phyloP scores from a whole-genome alignment of 1,284 basidiomycete species.

The Ustilago esculenta region DNA sequence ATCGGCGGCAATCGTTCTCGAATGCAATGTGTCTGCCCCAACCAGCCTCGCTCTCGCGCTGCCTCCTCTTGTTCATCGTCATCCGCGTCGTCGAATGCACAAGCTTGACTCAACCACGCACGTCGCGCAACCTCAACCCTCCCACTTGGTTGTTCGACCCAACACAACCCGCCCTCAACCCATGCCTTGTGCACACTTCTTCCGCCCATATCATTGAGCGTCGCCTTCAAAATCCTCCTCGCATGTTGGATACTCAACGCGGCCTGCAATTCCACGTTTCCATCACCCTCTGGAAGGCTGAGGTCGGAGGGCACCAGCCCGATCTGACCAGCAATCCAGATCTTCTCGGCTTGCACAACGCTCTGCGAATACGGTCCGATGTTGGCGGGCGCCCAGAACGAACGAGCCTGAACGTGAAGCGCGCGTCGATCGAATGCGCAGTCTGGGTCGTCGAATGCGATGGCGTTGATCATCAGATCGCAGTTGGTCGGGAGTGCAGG shows the following conservation, averaged over 20 bases:
- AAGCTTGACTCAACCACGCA: conserved; percentile 14
- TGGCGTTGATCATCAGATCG: conserved; percentile 21
- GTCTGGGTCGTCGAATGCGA: conserved; percentile 20
- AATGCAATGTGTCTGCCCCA: conserved; percentile 9
- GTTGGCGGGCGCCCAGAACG: conserved; percentile 99
- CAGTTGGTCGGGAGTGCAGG: conserved; percentile 10
- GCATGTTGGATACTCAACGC: conserved; percentile 85
- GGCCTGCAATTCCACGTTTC: conserved; percentile 73
- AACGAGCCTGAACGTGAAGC: conserved; percentile 91
- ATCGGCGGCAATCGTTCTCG: conserved; percentile 33
- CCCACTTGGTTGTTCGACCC: conserved; percentile 45
- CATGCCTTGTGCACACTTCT: conserved; percentile 28
- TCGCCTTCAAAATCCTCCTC: conserved; percentile 72
- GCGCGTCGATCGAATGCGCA: conserved; percentile 64
- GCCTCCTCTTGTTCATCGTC: conserved; percentile 13
- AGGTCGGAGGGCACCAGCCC: conserved; percentile 83
- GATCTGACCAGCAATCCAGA: conserved; percentile 94
- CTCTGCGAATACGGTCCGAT: conserved; percentile 98
- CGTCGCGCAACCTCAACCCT: conserved; percentile 10
- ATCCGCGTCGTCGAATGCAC: background rate
- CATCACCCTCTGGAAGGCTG: conserved; percentile 72
- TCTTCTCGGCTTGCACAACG: conserved; percentile 78
- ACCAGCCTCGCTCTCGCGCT: conserved; percentile 17
- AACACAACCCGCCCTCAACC: conserved; percentile 65
- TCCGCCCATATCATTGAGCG: conserved; percentile 46